Conservation (phyloP, 352 stramenopile species). For the Globisporangium spiculum region DNA sequence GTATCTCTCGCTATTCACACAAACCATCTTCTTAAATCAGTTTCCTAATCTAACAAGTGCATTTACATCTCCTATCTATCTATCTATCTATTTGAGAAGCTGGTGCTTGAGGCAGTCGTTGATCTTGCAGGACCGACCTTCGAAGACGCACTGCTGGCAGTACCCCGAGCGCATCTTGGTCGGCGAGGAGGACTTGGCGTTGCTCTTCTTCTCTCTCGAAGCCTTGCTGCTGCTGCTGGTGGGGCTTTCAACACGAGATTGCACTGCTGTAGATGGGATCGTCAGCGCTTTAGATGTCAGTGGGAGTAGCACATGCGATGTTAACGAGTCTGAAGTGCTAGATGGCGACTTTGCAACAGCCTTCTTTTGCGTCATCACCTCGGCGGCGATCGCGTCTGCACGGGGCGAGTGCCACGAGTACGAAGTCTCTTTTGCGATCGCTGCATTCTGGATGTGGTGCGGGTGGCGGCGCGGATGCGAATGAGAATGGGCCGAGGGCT, state of each 20-base stretch:
- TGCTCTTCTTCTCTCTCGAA: constrained; percentile 5
- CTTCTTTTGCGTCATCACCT: not conserved
- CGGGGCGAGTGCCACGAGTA: constrained; percentile 18
- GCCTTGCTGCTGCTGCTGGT: not conserved
- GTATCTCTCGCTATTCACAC: not conserved
- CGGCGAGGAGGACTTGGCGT: constrained; percentile 16
- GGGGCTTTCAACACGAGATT: not conserved
- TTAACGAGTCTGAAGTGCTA: not conserved
- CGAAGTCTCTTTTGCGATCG: not conserved
- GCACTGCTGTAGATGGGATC: not conserved
- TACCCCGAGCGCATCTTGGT: constrained; percentile 47
- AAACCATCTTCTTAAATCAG: not conserved
- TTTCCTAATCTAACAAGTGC: constrained; percentile 10
- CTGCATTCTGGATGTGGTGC: constrained; percentile 8
- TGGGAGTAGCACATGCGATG: constrained; percentile 3
- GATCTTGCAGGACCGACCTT: constrained; percentile 59
- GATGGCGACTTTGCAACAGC: not conserved
- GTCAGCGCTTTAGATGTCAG: not conserved
- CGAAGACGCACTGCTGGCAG: constrained; percentile 54
- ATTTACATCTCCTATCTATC: not conserved
- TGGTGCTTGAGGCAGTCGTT: constrained; percentile 68
- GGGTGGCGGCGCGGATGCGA: constrained; percentile 10
- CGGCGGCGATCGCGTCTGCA: constrained; percentile 3
- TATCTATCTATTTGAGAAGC: constrained; percentile 28
- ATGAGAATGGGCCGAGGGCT: not conserved